These are phyloP conservation scores for Nannizziopsis barbatae DNA, from an alignment of 2,329 filamentous ascomycete genomes.

Conservation along the genomic window DNA sequence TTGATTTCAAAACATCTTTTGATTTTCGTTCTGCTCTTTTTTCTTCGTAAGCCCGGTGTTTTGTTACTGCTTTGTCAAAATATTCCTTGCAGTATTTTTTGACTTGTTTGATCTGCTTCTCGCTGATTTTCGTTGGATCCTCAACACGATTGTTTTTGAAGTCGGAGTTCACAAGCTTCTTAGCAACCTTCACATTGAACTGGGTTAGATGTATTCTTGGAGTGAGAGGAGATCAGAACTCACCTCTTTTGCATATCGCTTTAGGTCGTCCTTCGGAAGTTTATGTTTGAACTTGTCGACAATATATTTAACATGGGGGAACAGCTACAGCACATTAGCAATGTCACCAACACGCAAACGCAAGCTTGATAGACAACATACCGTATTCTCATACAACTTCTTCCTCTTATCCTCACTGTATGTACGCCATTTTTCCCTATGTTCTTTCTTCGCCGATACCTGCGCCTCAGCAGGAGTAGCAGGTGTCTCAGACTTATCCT, in stretches of 20 bases:
- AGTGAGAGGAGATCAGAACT: conserved; percentile 14
- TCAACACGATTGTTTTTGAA: conserved; percentile 81
- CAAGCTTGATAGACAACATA: conserved; percentile 41
- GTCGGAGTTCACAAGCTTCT: conserved; percentile 83
- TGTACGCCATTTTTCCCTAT: conserved; percentile 41
- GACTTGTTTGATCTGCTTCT: conserved; percentile 70
- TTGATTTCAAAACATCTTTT: conserved; percentile 11
- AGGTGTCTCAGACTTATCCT: conserved; percentile 44
- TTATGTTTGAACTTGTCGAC: conserved; percentile 79
- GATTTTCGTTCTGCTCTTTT: conserved; percentile 44
- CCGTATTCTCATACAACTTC: conserved; percentile 89
- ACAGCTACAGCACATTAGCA: conserved; percentile 46
- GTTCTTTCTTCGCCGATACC: conserved; percentile 40
- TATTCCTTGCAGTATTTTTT: conserved; percentile 76
- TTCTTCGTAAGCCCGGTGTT: conserved; percentile 59
- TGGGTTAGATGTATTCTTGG: conserved; percentile 33
- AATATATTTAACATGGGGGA: conserved; percentile 73
- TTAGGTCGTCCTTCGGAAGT: conserved; percentile 67
- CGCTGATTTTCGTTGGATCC: conserved; percentile 64
- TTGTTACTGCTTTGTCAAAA: conserved; percentile 72
- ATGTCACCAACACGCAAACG: background rate
- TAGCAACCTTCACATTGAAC: conserved; percentile 46
- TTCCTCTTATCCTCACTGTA: conserved; percentile 68
- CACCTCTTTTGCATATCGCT: conserved; percentile 54
- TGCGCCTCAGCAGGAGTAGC: conserved; percentile 55